Conservation (phyloP, 1,284 basidiomycete species). For the Tremellales sp. region DNA sequence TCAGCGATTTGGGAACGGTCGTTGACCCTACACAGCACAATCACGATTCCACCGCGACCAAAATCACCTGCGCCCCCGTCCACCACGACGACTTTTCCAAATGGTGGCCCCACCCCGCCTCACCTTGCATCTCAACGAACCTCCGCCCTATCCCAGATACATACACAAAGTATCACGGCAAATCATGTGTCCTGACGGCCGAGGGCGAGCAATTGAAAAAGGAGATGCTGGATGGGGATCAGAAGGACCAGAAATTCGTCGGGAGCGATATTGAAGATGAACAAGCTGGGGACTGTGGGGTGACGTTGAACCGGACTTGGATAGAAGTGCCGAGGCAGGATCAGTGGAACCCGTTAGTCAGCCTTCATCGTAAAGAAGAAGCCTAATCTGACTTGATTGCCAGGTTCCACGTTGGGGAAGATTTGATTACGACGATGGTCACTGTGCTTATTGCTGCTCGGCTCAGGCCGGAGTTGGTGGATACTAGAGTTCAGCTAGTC, state of each 20-base stretch:
- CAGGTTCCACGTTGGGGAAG: not conserved
- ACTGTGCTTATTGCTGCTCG: not conserved
- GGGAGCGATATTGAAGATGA: not conserved
- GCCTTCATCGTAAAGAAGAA: not conserved
- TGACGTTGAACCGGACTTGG: not conserved
- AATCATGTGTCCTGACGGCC: not conserved
- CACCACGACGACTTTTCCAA: not conserved
- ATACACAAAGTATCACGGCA: not conserved
- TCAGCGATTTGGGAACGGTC: too few species aligned
- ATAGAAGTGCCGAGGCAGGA: not conserved
- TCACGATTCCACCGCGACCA: too few species aligned
- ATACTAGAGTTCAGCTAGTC: not conserved
- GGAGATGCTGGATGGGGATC: not conserved
- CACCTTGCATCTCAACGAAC: not conserved
- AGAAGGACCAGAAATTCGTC: not conserved
- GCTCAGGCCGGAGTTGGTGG: not conserved
- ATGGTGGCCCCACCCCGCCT: not conserved
- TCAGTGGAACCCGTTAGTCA: not conserved
- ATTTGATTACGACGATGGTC: not conserved
- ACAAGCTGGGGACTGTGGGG: not conserved
- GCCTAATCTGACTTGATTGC: not conserved
- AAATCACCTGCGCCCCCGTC: not conserved
- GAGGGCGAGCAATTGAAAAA: not conserved
- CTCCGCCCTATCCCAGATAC: not conserved
- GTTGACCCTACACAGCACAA: too few species aligned